These are phyloP conservation scores for Benincasa hispida DNA, from an alignment of 306 rosid genomes.

Conservation along the genomic window DNA sequence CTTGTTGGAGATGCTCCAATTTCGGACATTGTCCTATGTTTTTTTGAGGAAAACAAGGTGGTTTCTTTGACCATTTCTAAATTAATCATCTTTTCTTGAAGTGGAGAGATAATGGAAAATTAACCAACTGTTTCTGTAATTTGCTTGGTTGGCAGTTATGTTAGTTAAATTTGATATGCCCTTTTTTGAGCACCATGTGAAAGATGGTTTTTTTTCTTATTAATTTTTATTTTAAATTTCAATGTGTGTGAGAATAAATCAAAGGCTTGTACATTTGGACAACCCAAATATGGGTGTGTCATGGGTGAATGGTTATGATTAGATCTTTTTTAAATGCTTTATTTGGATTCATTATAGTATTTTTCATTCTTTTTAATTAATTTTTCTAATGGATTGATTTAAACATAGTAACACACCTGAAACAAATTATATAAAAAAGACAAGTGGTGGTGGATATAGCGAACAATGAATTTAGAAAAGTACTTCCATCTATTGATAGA, in stretches of 20 bases:
- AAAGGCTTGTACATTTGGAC: neutral
- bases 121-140: neutral
- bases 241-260: neutral
- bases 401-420: neutral
- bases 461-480: neutral
- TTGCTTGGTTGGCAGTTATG: neutral
- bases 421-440: neutral
- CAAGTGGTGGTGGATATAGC: neutral
- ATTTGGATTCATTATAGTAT: neutral
- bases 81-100: neutral
- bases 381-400: neutral
- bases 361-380: too few relatives aligned
- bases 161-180: neutral
- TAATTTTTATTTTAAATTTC: too few relatives aligned
- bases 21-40: constrained; percentile 1
- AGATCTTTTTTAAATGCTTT: neutral
- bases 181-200: neutral
- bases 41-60: constrained; percentile 2
- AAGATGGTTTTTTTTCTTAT: neutral
- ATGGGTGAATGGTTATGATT: neutral
- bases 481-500: neutral
- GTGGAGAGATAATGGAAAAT: neutral
- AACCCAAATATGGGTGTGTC: neutral
- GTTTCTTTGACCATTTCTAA: constrained; percentile 4
- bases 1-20: constrained; percentile 5